Base-by-base conservation (phyloP, 768 basidiomycete genomes). In the Cystobasidiopsis lactophilus region DNA sequence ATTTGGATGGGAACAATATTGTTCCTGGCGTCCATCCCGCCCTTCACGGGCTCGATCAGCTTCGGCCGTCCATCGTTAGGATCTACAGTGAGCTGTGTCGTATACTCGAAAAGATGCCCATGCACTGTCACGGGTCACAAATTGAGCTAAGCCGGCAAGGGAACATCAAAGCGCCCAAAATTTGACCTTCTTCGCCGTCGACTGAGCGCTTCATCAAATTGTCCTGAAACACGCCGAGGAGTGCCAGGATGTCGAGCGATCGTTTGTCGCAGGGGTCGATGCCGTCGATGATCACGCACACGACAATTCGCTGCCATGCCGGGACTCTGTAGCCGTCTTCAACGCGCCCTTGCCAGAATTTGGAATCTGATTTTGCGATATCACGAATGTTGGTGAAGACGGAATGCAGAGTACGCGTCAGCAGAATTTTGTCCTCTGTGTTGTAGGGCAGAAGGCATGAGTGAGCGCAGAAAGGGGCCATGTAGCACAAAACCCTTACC, bases 331-430 rank as follows among this genome's bases (percentile, higher is more conserved):
- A 73, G 41, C 85, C 85, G 63, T 85, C 82, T 66, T 85, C 84
- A 4, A 84, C 78, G 48, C 73, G 74, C 54, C 77, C 74, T 44
- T 79, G 74, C 84, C 88, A 88, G 68, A 80, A 91, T 66, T 86
- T 88, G 58, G 80, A 84, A 66, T 89, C 88, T 39, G 84, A 86
- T 69, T 82, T 88, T 75, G 85, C 89, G 60, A 95, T 95, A 62
- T 96, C 70, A 59, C 91, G 82, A 57, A 96, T 91, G 67, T 98
- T 96, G 57, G 93, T 67, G 88, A 95, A 93, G 62, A 95, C 80
- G 57, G 83, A 83, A 63, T 96, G 91, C 41, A 96, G 72, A 0
- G 91, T 95, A 3, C 70, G 65, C 7, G 83, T 77, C 63, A 85
- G 84, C n/a, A 85, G 75, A 5, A 77, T 79, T 71, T 85, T 86